These are phyloP conservation scores for Tillandsia fasciculata DNA, from an alignment of 176 grass and related monocot species.

Conservation along the genomic window DNA sequence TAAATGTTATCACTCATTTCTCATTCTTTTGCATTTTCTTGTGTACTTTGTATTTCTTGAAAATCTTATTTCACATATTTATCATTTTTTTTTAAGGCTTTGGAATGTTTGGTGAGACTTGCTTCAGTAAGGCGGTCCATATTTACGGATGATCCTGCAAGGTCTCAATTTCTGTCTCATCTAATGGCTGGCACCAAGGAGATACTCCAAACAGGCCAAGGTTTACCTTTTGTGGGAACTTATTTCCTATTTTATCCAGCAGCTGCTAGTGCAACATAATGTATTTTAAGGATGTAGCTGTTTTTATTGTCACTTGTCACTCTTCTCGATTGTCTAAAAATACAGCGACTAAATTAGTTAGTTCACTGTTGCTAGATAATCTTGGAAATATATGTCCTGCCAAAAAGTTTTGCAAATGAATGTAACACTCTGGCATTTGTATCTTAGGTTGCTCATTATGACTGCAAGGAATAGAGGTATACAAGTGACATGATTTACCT, in stretches of 20 bases:
- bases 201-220: conserved; percentile 97
- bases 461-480: too few species aligned
- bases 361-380: not conserved
- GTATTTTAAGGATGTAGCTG: not conserved
- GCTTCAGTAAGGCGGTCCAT: conserved; percentile 91
- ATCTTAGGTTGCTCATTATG: too few species aligned
- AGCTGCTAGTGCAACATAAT: too few species aligned
- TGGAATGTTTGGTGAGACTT: conserved; percentile 96
- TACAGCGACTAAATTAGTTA: not conserved
- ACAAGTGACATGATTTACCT: too few species aligned
- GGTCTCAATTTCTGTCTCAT: conserved; percentile 79
- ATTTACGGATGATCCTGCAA: conserved; percentile 76
- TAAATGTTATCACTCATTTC: conserved; percentile 12
- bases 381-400: not conserved
- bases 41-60: not conserved
- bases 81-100: conserved; percentile 36
- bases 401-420: not conserved
- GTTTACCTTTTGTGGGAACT: conserved; percentile 8
- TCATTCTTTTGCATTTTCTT: conserved; percentile 18
- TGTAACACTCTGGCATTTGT: too few species aligned
- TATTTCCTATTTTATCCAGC: too few species aligned
- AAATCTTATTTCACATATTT: not conserved
- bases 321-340: not conserved
- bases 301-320: not conserved
- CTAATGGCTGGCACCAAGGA: conserved; percentile 94